Base-by-base conservation (phyloP, 2,329 filamentous ascomycete genomes). In the Orbilia javanica region DNA sequence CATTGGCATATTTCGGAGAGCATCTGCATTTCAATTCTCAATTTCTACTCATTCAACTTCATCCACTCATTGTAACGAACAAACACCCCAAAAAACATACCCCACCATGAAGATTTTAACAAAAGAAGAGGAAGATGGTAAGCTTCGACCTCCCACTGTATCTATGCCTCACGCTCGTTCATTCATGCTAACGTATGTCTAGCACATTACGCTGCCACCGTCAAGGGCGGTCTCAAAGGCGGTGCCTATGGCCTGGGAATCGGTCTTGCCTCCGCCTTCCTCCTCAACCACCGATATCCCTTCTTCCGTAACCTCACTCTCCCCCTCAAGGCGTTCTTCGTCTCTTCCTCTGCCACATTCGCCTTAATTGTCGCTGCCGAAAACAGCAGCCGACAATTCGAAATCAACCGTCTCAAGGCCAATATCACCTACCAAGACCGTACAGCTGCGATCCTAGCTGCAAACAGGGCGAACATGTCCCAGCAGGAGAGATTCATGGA, bases 271-370 rank as follows among this genome's bases (percentile, higher is more conserved):
- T 62, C 79, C 13, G 79, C 78, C n/a, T 68, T 73, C 27, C 8
- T 81, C 44, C 69, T 82, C 31, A 69, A 80, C 20, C 74, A 87
- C 79, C 91, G 94, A 82, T 97, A 92, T 84, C 87, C 90, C 60
- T 90, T 90, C 82, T 93, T 98, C 87, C 90, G 93, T 81, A 85
- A 87, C 80, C 90, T 99, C 79, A 97, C 95, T 0, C 83, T 97
- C 0, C 96, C 94, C 18, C 94, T 99, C 88, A 93, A 93, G 81
- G 88, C 93, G 68, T 99, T 98, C 89, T 89, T 98, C 79, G 89
- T 96, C 80, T 91, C 92, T 52, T 97, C 93, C 7, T 84, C 90
- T 10, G 90, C 89, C 57, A 97, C 96, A 3, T 97, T 97, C 83
- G 88, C 90, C 80, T 91, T 93, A 86, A 97, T 99, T 85, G 90